A percentile compares a stretch with the other conserved stretches of the same genome.
These are phyloP conservation scores for Austroboletus sp. DNA, from an alignment of 1,284 basidiomycete genomes.

Conservation along the genomic window DNA sequence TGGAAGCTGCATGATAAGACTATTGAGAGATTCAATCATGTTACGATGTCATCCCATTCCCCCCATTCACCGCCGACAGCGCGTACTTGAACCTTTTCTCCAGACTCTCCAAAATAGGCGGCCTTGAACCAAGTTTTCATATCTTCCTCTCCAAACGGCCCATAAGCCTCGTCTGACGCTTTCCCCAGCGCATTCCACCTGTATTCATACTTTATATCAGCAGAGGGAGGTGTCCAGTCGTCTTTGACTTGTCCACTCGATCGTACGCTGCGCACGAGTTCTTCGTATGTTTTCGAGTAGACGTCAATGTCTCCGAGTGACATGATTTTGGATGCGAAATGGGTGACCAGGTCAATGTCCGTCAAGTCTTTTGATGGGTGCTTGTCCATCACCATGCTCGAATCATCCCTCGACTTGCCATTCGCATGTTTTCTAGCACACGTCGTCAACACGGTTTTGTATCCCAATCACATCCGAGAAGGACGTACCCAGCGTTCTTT, in stretches of 20 bases:
- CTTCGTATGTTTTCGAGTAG: constrained; percentile 78
- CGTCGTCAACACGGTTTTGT: constrained; percentile 2
- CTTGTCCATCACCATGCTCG: constrained; percentile 46
- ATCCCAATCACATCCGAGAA: background rate
- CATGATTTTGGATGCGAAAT: constrained; percentile 77
- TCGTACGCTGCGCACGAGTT: constrained; percentile 68
- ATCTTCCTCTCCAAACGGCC: constrained; percentile 70
- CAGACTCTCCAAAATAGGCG: constrained; percentile 64
- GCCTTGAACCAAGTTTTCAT: constrained; percentile 71
- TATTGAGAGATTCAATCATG: constrained; percentile 28
- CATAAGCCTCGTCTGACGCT: constrained; percentile 53
- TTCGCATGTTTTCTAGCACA: constrained; percentile 29
- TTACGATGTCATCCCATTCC: constrained; percentile 58
- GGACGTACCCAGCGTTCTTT: constrained; percentile 45
- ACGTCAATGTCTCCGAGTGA: constrained; percentile 76
- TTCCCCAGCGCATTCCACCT: constrained; percentile 60
- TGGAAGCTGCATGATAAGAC: background rate
- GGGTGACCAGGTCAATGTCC: constrained; percentile 71
- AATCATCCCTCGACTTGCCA: constrained; percentile 32
- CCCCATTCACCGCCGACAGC: constrained; percentile 61
- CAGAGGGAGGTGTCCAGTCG: constrained; percentile 71
- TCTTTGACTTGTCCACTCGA: constrained; percentile 60
- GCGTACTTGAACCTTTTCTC: constrained; percentile 69
- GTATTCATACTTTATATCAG: constrained; percentile 70
- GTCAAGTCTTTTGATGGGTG: constrained; percentile 35